Evolutionary conservation across 345 rosid species (phyloP), one percentile per base, ranked within the genome.

Genomic region (Fremontodendron californicum): DNA sequence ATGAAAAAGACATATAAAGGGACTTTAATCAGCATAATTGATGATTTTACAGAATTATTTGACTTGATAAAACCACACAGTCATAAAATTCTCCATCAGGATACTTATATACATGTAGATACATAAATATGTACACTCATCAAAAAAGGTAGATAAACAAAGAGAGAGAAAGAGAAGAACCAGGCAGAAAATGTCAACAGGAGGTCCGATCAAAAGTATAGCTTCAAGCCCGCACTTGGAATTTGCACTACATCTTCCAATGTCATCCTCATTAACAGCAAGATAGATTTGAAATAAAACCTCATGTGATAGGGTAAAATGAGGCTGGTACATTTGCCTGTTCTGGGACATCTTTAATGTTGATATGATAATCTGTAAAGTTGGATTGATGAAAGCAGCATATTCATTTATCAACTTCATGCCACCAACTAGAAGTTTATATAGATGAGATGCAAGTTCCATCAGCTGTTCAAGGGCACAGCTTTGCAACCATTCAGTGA

Each of bases 381-480:
- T 78, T 42, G 88, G 84, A 82, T 82, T 60, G 69, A 85, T 76
- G 67, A 80, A 79, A 35, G 70, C 51, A 74, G 52, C 80, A 82
- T 86, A 87, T 73, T 84, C 85, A 69, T 87, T 81, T 49, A 82
- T 60, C 80, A 83, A 83, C 78, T 83, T 81, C 81, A 78, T 45
- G 70, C 86, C 88, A 80, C 85, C 84, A 57, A 84, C 76, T 72
- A 93, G 76, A 57, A 90, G 81, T 79, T 88, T 86, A 85, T 83
- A 85, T 62, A 96, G 85, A 82, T 86, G 87, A 80, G 89, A 87
- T 25, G 94, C 81, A 55, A 96, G 81, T 75, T 86, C 94, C 78
- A 82, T 84, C 61, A 93, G 85, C 88, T 87, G 94, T 86, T 96
- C 97, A 31, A 93, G 87, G 79, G 96, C 87, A 81, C 71, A 78